Evolutionary conservation across 2,329 filamentous ascomycete species (phyloP).

Genomic region (Aaosphaeria pasadenensis): DNA sequence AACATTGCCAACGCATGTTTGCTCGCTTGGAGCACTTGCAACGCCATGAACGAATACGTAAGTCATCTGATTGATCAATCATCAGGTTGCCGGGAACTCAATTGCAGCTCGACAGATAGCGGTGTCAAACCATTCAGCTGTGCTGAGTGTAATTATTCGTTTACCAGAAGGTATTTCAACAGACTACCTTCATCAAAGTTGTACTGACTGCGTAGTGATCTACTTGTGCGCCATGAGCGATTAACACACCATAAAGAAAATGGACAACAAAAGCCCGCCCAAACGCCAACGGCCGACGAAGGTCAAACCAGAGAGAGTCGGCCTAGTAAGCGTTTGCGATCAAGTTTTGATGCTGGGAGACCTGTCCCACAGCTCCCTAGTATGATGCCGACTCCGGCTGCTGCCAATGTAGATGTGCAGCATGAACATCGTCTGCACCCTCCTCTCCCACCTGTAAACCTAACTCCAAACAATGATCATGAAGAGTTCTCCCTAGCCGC

Average conservation of each 20-base stretch:
- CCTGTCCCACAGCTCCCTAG: conserved; percentile 25
- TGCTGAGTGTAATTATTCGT: conserved; percentile 39
- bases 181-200: not conserved
- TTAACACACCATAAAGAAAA: conserved; percentile 35
- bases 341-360: conserved; percentile 19
- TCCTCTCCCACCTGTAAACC: not conserved
- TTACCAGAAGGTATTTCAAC: conserved; percentile 38
- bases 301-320: conserved; percentile 14
- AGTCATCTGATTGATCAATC: conserved; percentile 6
- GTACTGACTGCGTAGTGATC: conserved; percentile 23
- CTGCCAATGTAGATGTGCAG: conserved; percentile 18
- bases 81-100: conserved; percentile 6
- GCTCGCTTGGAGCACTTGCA: conserved; percentile 42
- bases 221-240: conserved; percentile 41
- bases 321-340: conserved; percentile 23
- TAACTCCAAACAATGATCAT: conserved; percentile 8
- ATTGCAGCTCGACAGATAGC: conserved; percentile 23
- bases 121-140: conserved; percentile 42
- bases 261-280: conserved; percentile 6
- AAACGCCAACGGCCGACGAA: conserved; percentile 5
- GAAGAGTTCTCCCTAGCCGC: conserved; percentile 37
- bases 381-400: conserved; percentile 16
- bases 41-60: conserved; percentile 40
- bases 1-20: conserved; percentile 29
- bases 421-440: conserved; percentile 3